phyloP scores from a whole-genome alignment of 495 filamentous ascomycete species.

The Xylaria acuta region DNA sequence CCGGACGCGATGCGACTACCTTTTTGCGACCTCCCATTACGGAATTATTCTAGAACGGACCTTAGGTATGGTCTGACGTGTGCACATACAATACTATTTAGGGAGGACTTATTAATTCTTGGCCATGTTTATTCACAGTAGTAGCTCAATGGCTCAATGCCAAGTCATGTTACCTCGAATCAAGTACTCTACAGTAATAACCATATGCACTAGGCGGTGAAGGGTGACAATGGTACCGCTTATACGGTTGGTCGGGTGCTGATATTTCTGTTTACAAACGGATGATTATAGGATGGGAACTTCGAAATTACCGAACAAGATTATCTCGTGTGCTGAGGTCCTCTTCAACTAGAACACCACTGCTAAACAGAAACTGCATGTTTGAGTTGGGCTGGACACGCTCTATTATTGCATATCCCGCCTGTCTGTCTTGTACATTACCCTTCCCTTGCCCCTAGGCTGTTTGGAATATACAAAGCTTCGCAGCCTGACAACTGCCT shows the following conservation, averaged over 20 bases:
- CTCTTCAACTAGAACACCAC: neutral
- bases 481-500: neutral
- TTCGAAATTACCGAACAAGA: neutral
- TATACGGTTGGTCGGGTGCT: neutral
- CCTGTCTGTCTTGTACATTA: neutral
- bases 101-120: neutral
- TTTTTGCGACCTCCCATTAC: neutral
- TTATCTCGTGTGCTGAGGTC: neutral
- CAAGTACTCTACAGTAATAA: neutral
- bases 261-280: neutral
- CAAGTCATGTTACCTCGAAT: neutral
- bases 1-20: neutral
- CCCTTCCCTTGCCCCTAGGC: neutral
- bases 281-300: neutral
- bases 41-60: conserved; percentile 11
- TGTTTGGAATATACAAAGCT: conserved; percentile 8
- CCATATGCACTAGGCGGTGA: neutral
- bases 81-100: neutral
- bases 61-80: neutral
- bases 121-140: neutral
- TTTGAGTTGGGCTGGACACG: neutral
- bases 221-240: neutral
- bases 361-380: neutral
- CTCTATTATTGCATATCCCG: neutral
- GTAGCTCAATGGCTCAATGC: neutral